These are phyloP conservation scores for Hydrangea macrophylla DNA, from an alignment of 148 eudicot genomes.

Conservation along the genomic window DNA sequence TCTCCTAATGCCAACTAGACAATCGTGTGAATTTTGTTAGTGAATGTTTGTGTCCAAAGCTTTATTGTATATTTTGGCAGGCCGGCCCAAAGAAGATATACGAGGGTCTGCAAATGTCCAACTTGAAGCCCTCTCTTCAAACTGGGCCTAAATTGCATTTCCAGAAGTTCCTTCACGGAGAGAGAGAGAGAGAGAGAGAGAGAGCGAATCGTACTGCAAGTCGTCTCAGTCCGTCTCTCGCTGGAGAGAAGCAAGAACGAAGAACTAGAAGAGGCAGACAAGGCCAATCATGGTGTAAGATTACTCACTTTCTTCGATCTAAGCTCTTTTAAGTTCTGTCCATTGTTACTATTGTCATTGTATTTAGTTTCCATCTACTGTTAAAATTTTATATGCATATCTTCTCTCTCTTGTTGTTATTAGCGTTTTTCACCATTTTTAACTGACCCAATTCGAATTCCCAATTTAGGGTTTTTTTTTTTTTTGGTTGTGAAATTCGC, in stretches of 20 bases:
- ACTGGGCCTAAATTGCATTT: neutral
- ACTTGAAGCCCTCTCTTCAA: neutral
- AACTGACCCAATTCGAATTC: neutral
- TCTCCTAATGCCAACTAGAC: too few relatives aligned
- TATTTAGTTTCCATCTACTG: neutral
- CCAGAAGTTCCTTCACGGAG: neutral
- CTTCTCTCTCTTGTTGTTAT: neutral
- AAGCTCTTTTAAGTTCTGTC: neutral
- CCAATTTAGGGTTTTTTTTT: neutral
- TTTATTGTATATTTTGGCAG: too few relatives aligned
- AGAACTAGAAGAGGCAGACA: neutral
- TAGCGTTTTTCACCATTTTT: neutral
- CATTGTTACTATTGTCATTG: neutral
- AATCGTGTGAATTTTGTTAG: too few relatives aligned
- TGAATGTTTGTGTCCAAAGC: too few relatives aligned
- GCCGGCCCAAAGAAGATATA: too few relatives aligned
- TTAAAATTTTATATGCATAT: neutral
- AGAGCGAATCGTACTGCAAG: neutral
- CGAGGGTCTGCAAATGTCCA: too few relatives aligned
- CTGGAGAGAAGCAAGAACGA: slow-evolving; percentile 2
- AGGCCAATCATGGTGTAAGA: neutral
- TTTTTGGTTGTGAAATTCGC: neutral
- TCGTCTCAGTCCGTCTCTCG: neutral
- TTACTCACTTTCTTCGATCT: neutral
- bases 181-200: neutral